These are phyloP conservation scores for Beauveria pseudobassiana DNA, from an alignment of 2,329 filamentous ascomycete genomes.

Conservation along the genomic window DNA sequence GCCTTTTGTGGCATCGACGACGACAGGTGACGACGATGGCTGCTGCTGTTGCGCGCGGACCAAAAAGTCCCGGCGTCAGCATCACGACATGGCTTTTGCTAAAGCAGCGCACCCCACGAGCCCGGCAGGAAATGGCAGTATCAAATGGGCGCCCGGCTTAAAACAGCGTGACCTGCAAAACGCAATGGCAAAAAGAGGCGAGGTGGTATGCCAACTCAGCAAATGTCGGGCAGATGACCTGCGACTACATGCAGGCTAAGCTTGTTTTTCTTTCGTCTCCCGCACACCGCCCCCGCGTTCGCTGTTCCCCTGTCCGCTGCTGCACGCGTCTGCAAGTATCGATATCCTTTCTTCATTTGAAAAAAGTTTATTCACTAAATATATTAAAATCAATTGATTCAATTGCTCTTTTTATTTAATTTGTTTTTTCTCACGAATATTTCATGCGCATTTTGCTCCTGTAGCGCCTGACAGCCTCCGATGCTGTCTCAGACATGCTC, in stretches of 20 bases:
- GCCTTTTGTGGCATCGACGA: background rate
- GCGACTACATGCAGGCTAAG: conserved; percentile 12
- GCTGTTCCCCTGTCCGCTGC: background rate
- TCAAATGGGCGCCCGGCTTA: background rate
- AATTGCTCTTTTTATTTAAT: background rate
- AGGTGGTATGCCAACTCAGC: conserved; percentile 28
- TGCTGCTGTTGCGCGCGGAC: too few species aligned
- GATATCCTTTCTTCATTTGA: background rate
- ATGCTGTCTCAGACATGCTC: conserved; percentile 6
- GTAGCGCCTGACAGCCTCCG: background rate
- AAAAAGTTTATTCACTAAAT: background rate
- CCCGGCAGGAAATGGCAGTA: background rate
- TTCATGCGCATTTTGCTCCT: background rate
- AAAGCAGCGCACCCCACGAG: background rate
- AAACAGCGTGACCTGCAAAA: conserved; percentile 12
- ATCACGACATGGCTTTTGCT: background rate
- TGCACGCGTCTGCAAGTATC: background rate
- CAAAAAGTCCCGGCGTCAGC: background rate
- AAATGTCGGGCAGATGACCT: conserved; percentile 29
- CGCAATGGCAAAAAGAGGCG: conserved; percentile 15
- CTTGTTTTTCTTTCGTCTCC: background rate
- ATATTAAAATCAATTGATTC: background rate
- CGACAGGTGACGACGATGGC: too few species aligned
- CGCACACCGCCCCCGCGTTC: conserved; percentile 7
- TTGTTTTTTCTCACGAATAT: background rate